These are phyloP conservation scores for Micromonas pusilla DNA, from an alignment of 139 green algal species.

Conservation along the genomic window DNA sequence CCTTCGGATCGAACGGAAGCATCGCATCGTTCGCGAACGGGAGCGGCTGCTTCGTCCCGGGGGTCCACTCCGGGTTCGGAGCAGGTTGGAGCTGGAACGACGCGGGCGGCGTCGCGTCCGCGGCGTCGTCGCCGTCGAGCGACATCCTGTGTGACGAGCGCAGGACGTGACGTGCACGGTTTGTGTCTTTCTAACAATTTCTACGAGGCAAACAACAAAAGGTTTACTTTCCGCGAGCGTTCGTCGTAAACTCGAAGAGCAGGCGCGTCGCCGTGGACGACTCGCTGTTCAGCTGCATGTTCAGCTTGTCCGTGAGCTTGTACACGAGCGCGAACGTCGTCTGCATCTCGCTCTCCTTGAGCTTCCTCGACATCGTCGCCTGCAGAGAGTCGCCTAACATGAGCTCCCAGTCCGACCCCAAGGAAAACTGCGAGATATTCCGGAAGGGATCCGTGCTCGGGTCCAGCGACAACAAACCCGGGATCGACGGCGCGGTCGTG, in stretches of 20 bases:
- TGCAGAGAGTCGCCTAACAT: constrained; percentile 55
- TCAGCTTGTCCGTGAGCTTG: constrained; percentile 62
- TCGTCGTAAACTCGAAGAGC: constrained; percentile 67
- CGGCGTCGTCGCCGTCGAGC: no score
- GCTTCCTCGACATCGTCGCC: constrained; percentile 69
- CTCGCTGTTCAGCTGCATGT: constrained; percentile 71
- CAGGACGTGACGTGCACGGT: no score
- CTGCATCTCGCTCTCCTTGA: constrained; percentile 59
- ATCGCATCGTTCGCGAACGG: no score
- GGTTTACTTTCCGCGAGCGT: no score
- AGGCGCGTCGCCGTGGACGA: constrained; percentile 59
- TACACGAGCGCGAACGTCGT: constrained; percentile 82
- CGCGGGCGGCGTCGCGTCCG: no score
- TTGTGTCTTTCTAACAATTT: no score
- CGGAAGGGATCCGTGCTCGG: constrained; percentile 47
- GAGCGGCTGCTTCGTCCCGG: no score
- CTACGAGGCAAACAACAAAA: no score
- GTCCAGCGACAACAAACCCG: constrained; percentile 61
- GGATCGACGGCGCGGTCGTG: constrained; percentile 71
- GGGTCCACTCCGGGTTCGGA: no score
- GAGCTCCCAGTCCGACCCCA: constrained; percentile 90
- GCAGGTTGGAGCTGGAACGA: no score
- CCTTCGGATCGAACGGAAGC: no score
- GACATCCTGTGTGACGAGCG: no score
- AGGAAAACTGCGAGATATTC: constrained; percentile 44